A percentile compares a stretch with the other conserved stretches of the same genome.
Evolutionary conservation across 495 filamentous ascomycete species (phyloP).

Genomic region (Margaritispora aquatica): DNA sequence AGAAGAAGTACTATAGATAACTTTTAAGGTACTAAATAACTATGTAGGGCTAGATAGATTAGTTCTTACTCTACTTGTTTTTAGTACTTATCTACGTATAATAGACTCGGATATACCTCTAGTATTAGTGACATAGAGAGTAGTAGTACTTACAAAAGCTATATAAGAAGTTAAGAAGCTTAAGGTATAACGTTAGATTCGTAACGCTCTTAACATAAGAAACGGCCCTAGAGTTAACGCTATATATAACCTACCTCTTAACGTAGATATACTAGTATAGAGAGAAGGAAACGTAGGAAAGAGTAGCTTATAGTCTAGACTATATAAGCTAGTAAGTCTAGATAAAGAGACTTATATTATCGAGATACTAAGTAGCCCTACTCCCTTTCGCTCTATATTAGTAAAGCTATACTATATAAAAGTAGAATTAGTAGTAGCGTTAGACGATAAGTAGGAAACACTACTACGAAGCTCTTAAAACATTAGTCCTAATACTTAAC

Average conservation of each 20-base stretch:
- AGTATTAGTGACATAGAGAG: constrained; percentile 2
- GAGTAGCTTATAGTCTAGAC: background rate
- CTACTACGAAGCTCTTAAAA: no score
- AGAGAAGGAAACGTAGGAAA: background rate
- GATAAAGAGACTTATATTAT: background rate
- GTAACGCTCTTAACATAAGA: constrained; percentile 6
- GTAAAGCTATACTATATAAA: background rate
- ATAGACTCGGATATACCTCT: background rate
- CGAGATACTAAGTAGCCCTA: background rate
- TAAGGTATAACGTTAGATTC: constrained; percentile 7
- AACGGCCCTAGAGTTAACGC: constrained; percentile 14
- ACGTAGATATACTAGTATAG: background rate
- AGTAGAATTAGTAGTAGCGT: background rate
- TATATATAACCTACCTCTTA: constrained; percentile 1
- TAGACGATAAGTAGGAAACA: background rate
- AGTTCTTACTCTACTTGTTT: constrained; percentile 15
- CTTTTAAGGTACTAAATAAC: constrained; percentile 24
- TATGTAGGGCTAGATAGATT: constrained; percentile 15
- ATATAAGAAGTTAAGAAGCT: constrained; percentile 17
- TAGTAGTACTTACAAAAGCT: constrained; percentile 15
- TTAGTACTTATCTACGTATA: constrained; percentile 17
- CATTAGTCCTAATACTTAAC: no score
- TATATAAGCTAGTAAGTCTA: background rate
- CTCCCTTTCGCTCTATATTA: background rate
- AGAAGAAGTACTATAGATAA: constrained; percentile 19